Evolutionary conservation across 768 basidiomycete genomes (phyloP), one percentile per base, ranked within the genome.

Genomic region (Mycena alexandri): DNA sequence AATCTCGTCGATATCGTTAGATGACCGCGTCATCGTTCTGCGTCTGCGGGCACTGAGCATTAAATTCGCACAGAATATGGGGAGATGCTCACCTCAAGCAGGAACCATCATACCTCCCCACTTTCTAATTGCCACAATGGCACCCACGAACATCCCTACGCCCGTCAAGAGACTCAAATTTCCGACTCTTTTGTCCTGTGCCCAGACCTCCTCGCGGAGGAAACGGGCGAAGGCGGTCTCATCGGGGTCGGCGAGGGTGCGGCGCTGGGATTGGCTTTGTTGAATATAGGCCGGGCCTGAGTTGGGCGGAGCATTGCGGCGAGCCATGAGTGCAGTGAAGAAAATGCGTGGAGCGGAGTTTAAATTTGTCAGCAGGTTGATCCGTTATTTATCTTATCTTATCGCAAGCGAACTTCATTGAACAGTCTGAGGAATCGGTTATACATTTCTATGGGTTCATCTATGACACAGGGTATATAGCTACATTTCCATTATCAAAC

Each of bases 91-190:
- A 64, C 43, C 63, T 80, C 77, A 92, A 29, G 86, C 87, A 48
- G 91, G 91, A 9, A 94, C 85, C 81, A 94, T 86, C 47, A 92
- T 75, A 46, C 91, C 92, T 13, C 94, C 94, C 86, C 91, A 97
- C 46, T 87, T 87, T 76, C 93, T 88, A 17, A 90, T 88, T 16
- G 82, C 88, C 48, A 89, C 77, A 63, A 95, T 89, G 4, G 92
- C 92, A 33, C 87, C 91, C 25, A 88, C 79, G 72, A 94, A 95
- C 67, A 93, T 79, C 8, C 84, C 81, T 9, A 90, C 79, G 21
- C 90, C 90, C 10, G 89, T 87, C 50, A 89, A 72, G 67, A 94
- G 86, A 74, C 84, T 92, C 74, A 93, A 72, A 75, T 94, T 95
- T 64, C 93, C 93, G 14, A 85, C 81, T 17, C 90, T 72, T 77